Conservation (phyloP, 768 basidiomycete species). For the Mycena venus region DNA sequence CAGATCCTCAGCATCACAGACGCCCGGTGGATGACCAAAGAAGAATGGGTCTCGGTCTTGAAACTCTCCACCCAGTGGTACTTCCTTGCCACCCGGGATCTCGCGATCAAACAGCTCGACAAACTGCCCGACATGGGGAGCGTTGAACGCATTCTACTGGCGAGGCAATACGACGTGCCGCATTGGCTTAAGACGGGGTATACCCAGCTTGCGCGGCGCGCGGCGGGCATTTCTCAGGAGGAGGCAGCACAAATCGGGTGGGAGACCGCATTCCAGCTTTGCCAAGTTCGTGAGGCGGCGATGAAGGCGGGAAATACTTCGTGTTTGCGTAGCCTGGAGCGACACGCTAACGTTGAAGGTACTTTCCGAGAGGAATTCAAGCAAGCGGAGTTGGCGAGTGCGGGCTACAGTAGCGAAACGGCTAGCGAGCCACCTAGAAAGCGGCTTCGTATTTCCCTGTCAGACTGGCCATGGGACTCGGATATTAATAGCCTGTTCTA, state of each 20-base stretch:
- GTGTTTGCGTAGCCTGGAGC: background rate
- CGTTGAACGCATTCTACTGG: constrained; percentile 46
- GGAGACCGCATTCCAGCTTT: constrained; percentile 17
- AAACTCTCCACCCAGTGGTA: constrained; percentile 49
- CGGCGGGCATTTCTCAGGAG: constrained; percentile 33
- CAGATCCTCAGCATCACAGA: background rate
- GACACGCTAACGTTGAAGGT: background rate
- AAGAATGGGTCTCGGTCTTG: constrained; percentile 45
- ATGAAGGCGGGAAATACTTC: background rate
- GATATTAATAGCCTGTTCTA: too few relatives aligned
- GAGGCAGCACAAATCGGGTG: constrained; percentile 25
- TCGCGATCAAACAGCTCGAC: constrained; percentile 41
- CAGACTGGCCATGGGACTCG: too few relatives aligned
- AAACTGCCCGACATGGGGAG: constrained; percentile 24
- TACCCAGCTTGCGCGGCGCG: constrained; percentile 38
- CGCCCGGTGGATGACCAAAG: constrained; percentile 21
- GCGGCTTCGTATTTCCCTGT: too few relatives aligned
- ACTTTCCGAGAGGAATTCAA: constrained; percentile 22
- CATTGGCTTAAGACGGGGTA: constrained; percentile 50
- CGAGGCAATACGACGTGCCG: constrained; percentile 45
- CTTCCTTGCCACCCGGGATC: constrained; percentile 37
- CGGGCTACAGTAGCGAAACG: background rate
- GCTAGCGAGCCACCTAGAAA: too few relatives aligned
- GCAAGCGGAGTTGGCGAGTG: constrained; percentile 10
- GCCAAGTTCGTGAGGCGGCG: constrained; percentile 17